Evolutionary conservation across 2,329 filamentous ascomycete species (phyloP), one percentile per base, ranked within the genome.

Genomic region (Drechslera avenae): DNA sequence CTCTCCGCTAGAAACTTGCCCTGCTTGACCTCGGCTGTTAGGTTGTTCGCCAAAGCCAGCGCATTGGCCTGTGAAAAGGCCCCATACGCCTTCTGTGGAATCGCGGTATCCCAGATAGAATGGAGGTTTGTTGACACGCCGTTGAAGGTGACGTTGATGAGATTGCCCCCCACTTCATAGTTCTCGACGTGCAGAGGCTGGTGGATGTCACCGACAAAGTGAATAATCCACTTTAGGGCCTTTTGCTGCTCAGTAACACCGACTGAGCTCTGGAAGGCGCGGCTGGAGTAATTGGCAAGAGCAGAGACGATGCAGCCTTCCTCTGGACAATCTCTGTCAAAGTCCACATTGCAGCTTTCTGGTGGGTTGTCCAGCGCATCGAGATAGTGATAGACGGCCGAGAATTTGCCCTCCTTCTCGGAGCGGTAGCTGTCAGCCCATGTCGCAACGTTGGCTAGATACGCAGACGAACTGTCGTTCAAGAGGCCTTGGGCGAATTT

Each of bases 191-290:
- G 82, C 40, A 95, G 76, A 0, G 88, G 89, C 66, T 91, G 91
- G 52, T 84, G 84, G 19, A 90, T 83, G 68, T 96, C 91, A 49
- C 90, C 83, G 9, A 94, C 74, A 62, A 83, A 81, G 44, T 73
- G 80, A 17, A 83, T 70, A 45, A 83, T 66, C 68, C 79, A 82
- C 49, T 76, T 75, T 16, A 83, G 62, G 0, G 79, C 79, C 40
- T 77, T 74, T 50, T 74, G 73, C 32, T 70, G 67, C 57, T 77
- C 69, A 14, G 50, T 54, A 6, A 60, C 56, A 37, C 64, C 57
- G 30, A 77, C 48, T 17, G 49, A 52, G 3, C 56, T 60, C 39
- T 66, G 55, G n/a, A 69, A 63, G 0, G 76, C 74, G 30, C 73
- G 73, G 9, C 62, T 68, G 13, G 74, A 79, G 67, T 67, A 68